These are phyloP conservation scores for Boletus edulis DNA, from an alignment of 768 basidiomycete genomes.

Conservation along the genomic window DNA sequence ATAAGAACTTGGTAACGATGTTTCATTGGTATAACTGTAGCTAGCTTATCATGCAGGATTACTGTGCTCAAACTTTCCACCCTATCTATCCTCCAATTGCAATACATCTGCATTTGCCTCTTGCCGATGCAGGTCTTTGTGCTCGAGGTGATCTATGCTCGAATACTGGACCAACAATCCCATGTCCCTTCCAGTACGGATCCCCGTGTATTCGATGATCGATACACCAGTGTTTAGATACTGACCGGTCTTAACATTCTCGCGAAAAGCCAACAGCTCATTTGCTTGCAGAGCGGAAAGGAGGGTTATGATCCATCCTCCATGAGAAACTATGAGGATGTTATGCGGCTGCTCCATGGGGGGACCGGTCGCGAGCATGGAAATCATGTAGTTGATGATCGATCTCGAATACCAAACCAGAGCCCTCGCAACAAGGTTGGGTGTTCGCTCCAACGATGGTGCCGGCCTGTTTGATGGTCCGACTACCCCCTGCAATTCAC, in stretches of 20 bases:
- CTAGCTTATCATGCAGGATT: constrained; percentile 8
- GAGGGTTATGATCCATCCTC: constrained; percentile 58
- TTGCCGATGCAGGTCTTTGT: constrained; percentile 30
- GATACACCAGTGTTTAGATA: constrained; percentile 41
- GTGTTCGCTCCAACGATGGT: constrained; percentile 25
- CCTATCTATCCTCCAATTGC: constrained; percentile 11
- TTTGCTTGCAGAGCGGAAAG: constrained; percentile 46
- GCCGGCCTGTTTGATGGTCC: constrained; percentile 13
- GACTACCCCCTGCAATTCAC: constrained; percentile 54
- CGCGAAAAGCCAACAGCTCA: constrained; percentile 35
- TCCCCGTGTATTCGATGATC: constrained; percentile 50
- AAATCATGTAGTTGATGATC: constrained; percentile 35
- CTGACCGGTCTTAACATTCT: constrained; percentile 26
- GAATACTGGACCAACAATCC: constrained; percentile 52
- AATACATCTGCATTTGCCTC: constrained; percentile 53
- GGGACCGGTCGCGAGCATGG: constrained; percentile 15
- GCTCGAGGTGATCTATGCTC: constrained; percentile 50
- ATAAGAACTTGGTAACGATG: not conserved
- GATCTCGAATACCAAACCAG: constrained; percentile 59
- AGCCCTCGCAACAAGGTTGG: constrained; percentile 48
- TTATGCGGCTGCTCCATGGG: constrained; percentile 30
- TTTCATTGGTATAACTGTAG: constrained; percentile 7
- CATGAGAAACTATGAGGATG: constrained; percentile 66
- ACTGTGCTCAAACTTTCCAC: not conserved
- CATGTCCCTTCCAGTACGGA: constrained; percentile 16